A percentile compares a stretch with the other conserved stretches of the same genome.
Conservation (phyloP, 306 rosid genomes). For the Fragaria vesca region DNA sequence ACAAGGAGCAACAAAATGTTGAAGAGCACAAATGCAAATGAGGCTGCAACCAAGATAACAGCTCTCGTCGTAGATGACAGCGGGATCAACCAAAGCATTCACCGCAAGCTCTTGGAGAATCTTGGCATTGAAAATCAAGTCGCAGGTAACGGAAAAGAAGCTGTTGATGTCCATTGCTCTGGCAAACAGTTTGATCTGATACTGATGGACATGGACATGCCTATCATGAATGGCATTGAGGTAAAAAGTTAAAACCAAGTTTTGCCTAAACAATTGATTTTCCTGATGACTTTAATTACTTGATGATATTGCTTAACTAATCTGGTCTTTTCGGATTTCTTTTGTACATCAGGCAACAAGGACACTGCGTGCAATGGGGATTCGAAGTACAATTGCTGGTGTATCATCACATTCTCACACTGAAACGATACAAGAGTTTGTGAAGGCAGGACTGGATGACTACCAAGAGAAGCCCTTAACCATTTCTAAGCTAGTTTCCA, state of each 20-base stretch:
- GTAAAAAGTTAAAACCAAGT: constrained; percentile 11
- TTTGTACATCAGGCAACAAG: constrained; percentile 58
- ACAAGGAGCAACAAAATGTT: constrained; percentile 3
- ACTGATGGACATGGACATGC: constrained; percentile 92
- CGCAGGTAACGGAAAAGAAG: constrained; percentile 73
- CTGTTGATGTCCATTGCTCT: constrained; percentile 54
- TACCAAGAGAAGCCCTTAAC: constrained; percentile 73
- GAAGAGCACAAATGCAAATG: constrained; percentile 14
- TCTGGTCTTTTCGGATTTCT: not conserved
- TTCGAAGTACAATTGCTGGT: constrained; percentile 66
- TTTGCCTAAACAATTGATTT: not conserved
- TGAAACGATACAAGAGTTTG: constrained; percentile 41
- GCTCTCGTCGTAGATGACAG: constrained; percentile 81
- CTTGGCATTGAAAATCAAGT: constrained; percentile 51
- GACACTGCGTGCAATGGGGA: constrained; percentile 63
- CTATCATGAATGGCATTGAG: constrained; percentile 85
- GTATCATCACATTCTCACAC: constrained; percentile 46
- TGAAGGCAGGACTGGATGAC: constrained; percentile 71
- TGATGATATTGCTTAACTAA: not conserved
- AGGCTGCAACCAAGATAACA: constrained; percentile 24
- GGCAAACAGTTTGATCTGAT: constrained; percentile 70
- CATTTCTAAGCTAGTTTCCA: constrained; percentile 42
- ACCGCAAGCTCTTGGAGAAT: constrained; percentile 42
- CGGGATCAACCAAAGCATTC: constrained; percentile 41
- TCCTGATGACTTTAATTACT: not conserved